Base-by-base conservation (phyloP, 164 flowering plant genomes). In the Pachysandra terminalis region DNA sequence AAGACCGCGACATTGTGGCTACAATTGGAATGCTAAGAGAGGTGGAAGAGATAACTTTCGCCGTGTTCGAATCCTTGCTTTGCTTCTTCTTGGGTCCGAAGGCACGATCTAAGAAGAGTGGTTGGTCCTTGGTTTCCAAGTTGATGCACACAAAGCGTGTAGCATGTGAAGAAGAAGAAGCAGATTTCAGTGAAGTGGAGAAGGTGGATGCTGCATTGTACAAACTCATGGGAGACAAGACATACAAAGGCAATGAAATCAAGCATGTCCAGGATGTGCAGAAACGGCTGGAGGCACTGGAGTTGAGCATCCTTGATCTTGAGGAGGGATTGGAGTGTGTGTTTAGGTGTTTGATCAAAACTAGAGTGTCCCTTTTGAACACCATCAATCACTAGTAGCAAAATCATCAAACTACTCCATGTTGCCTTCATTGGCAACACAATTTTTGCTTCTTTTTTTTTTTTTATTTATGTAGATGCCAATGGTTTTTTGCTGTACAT, bases 291-390 rank as follows among this genome's bases (percentile, higher is more conserved):
- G 60, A 22, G 23, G 25, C 22, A 21, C 26, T 68, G 13, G 72
- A 59, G 35, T n/a, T 53, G 35, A 37, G n/a, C 19, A 57, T 71
- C 14, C 63, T 72, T 66, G 81, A 71, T 56, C 71, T 85, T 61
- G 88, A 83, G 62, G 80, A 74, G 41, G 83, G 72, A 61, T 37
- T 84, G 45, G 83, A 79, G 40, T 21, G 59, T 67, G 49, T 82
- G 23, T 74, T 65, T 8, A 75, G 81, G 68, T 64, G 64, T 22
- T 67, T 77, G 62, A 79, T 84, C 63, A 82, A 68, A 73, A 65
- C 80, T 16, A 82, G 90, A 81, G 87, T 77, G 27, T 68, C 76
- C 19, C 75, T 82, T 58, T 80, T 81, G 62, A 86, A 68, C 40
- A 59, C 0, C 58, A n/a, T 68, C 13, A 35, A 25, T 17, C 40